These are phyloP conservation scores for Saccharomycopsis babjevae DNA, from an alignment of 805 yeast genomes.

Conservation along the genomic window DNA sequence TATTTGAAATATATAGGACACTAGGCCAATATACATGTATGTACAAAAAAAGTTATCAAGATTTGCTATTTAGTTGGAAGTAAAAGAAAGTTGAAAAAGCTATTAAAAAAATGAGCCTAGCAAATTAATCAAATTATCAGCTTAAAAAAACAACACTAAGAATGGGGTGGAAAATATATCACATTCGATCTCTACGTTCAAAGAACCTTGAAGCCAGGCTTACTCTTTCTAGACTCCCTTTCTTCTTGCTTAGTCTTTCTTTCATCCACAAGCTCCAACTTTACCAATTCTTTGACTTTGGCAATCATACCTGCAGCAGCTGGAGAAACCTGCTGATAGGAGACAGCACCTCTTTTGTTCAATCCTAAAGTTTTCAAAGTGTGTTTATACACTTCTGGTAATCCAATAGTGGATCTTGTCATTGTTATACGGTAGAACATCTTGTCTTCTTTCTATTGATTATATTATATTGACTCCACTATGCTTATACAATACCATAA, in stretches of 20 bases:
- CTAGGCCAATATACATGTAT: not conserved
- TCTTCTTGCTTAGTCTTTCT: conserved; percentile 41
- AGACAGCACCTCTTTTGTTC: conserved; percentile 58
- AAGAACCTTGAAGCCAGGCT: conserved; percentile 54
- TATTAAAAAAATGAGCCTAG: too few relatives aligned
- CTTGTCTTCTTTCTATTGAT: not conserved
- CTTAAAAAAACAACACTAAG: too few relatives aligned
- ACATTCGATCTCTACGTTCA: conserved; percentile 8
- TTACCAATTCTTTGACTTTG: conserved; percentile 75
- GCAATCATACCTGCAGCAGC: conserved; percentile 79
- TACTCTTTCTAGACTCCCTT: conserved; percentile 45
- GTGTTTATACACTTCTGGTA: conserved; percentile 57
- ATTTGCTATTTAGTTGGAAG: not conserved
- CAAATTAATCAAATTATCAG: too few relatives aligned
- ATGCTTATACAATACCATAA: too few relatives aligned
- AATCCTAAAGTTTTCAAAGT: conserved; percentile 69
- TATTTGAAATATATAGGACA: not conserved
- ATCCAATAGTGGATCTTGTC: conserved; percentile 73
- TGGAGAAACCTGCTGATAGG: conserved; percentile 64
- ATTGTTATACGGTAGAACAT: conserved; percentile 60
- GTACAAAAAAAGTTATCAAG: not conserved
- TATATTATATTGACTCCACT: not conserved
- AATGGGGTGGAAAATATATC: too few relatives aligned
- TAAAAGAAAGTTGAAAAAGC: too few relatives aligned
- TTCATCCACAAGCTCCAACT: conserved; percentile 60